Base-by-base conservation (phyloP, 2,329 filamentous ascomycete genomes). In the Talaromyces amestolkiae region DNA sequence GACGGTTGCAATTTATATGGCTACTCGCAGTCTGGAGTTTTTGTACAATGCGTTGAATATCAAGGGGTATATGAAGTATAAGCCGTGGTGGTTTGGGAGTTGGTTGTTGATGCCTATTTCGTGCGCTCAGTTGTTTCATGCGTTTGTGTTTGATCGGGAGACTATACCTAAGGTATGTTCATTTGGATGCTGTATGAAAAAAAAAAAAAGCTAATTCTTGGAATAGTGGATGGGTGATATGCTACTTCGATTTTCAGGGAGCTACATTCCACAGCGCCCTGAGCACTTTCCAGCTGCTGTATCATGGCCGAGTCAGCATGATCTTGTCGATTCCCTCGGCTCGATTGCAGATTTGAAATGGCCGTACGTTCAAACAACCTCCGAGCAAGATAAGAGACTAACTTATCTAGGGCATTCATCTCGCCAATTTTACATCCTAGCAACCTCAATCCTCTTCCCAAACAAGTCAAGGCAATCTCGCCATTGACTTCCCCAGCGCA, bases 401-500 rank as follows among this genome's bases (percentile, higher is more conserved):
- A 15, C 67, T 35, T 61, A 60, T 51, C 15, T 68, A 91, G 90
- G 41, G 82, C 89, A 0, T 97, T 93, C 76, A 84, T 91, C 60
- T 94, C 92, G 0, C 94, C 94, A 0, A 94, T 93, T 47, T 85
- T 97, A 65, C 96, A 96, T 77, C 93, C 93, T 0, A 83, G 83
- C 68, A 87, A 87, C 71, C 84, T 85, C 15, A 76, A 80, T 58
- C 75, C 77, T 3, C 71, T 82, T 1, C 86, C 96, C 0, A 87
- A 91, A 0, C 74, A 85, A 3, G 82, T 88, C 3, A 84, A 96
- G 24, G 80, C 85, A 13, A 89, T 97, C 65, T 84, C 89, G 0
- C 91, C 93, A 0, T 87, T 98, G 63, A 92, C 92, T 1, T 89
- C 90, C 1, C 86, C 90, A 33, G 94, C 94, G 0, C 94, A 98